Conservation (phyloP, 148 eudicot genomes). For the Persicaria tinctoria region DNA sequence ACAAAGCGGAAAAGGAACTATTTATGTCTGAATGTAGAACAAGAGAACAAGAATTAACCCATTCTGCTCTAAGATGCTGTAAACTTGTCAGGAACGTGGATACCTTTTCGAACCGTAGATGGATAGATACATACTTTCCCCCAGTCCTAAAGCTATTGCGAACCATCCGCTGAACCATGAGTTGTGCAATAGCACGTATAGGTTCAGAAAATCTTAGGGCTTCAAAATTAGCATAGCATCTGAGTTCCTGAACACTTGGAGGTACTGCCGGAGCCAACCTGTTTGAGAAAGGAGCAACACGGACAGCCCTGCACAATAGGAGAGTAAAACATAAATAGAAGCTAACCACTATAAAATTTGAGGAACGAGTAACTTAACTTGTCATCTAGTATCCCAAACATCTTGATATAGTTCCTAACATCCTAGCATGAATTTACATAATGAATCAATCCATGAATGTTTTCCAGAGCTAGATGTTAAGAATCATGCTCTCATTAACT, state of each 20-base stretch:
- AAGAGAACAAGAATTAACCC: not conserved
- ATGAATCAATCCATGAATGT: not conserved
- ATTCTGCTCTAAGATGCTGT: not conserved
- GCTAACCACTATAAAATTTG: too few species aligned
- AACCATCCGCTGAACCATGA: conserved; percentile 85
- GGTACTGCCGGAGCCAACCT: conserved; percentile 91
- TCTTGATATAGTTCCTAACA: not conserved
- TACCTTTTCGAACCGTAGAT: conserved; percentile 98
- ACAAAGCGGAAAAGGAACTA: not conserved
- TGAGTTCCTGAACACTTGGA: conserved; percentile 67
- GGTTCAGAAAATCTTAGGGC: conserved; percentile 89
- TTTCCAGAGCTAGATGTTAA: not conserved
- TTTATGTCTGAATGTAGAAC: not conserved
- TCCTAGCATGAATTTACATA: not conserved
- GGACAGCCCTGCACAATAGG: conserved; percentile 63
- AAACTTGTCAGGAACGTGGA: not conserved
- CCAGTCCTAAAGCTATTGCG: conserved; percentile 58
- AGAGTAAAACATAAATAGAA: not conserved
- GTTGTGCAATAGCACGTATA: conserved; percentile 76
- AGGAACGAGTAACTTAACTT: too few species aligned
- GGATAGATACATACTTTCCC: conserved; percentile 84
- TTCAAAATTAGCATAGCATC: conserved; percentile 90
- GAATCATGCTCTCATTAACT: not conserved
- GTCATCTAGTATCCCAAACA: too few species aligned
- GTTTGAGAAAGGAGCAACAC: conserved; percentile 97